These are phyloP conservation scores for Daedalea quercina DNA, from an alignment of 768 basidiomycete species.

Conservation along the genomic window DNA sequence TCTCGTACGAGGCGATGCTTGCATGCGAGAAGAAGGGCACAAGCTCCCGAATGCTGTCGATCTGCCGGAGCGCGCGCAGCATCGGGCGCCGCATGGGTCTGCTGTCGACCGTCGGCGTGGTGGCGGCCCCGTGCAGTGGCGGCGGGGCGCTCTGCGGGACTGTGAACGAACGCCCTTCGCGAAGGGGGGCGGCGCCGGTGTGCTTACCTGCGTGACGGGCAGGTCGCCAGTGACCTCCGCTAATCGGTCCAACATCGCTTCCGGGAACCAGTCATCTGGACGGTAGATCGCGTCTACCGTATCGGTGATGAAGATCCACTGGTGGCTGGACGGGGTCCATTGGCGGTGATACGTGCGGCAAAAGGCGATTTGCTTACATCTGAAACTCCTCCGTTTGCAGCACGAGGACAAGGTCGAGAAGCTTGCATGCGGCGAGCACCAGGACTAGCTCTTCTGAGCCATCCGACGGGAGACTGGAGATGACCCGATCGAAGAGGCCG, in stretches of 20 bases:
- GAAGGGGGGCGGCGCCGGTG: conserved; percentile 11
- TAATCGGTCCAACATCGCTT: conserved; percentile 86
- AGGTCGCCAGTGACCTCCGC: conserved; percentile 75
- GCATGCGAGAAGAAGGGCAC: conserved; percentile 88
- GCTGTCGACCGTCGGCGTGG: conserved; percentile 14
- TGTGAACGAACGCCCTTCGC: conserved; percentile 22
- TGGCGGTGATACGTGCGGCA: not conserved
- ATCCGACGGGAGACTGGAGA: conserved; percentile 65
- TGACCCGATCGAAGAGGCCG: conserved; percentile 81
- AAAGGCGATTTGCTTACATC: conserved; percentile 49
- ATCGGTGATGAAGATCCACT: conserved; percentile 99
- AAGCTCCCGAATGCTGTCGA: conserved; percentile 81
- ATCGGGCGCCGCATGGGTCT: conserved; percentile 66
- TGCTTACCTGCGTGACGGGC: conserved; percentile 36
- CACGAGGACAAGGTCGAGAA: conserved; percentile 86
- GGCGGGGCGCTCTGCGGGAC: conserved; percentile 9
- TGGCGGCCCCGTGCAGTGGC: conserved; percentile 13
- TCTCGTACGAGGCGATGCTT: conserved; percentile 86
- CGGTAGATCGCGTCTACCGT: conserved; percentile 93
- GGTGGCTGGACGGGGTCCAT: conserved; percentile 48
- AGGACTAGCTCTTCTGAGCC: conserved; percentile 81
- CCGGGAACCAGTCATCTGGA: conserved; percentile 76
- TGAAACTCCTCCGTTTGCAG: conserved; percentile 98
- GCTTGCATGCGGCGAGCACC: conserved; percentile 87
- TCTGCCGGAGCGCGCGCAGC: conserved; percentile 58